Evolutionary conservation across 2,329 filamentous ascomycete genomes (phyloP).

Genomic region (Paramyrothecium roridum): DNA sequence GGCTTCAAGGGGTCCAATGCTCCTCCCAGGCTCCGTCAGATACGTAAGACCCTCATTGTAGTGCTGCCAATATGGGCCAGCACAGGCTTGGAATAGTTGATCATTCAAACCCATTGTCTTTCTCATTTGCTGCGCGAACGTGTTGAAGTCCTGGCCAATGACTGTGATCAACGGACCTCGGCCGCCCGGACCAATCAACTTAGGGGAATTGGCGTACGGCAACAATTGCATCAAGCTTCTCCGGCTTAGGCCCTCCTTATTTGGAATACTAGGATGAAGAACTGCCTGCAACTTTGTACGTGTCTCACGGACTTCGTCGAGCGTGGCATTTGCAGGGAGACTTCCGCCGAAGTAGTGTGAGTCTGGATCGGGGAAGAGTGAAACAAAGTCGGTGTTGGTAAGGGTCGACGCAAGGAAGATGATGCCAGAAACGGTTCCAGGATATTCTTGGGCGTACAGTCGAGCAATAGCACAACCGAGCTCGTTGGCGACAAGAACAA

Average conservation of each 20-base stretch:
- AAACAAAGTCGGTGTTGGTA: slow-evolving; percentile 53
- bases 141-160: slow-evolving; percentile 17
- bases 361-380: slow-evolving; percentile 54
- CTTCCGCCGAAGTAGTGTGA: slow-evolving; percentile 36
- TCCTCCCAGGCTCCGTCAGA: slow-evolving; percentile 36
- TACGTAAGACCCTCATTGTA: slow-evolving; percentile 50
- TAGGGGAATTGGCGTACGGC: slow-evolving; percentile 9
- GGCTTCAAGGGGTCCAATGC: slow-evolving; percentile 21
- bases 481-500: slow-evolving; percentile 15
- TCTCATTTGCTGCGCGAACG: slow-evolving; percentile 9
- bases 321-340: slow-evolving; percentile 9
- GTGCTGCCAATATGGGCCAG: slow-evolving; percentile 49
- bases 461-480: slow-evolving; percentile 36
- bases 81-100: slow-evolving; percentile 41
- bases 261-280: slow-evolving; percentile 16
- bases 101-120: slow-evolving; percentile 4
- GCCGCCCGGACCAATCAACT: not conserved
- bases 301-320: slow-evolving; percentile 5
- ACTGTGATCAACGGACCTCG: slow-evolving; percentile 13
- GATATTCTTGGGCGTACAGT: slow-evolving; percentile 45
- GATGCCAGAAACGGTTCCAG: slow-evolving; percentile 39
- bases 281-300: slow-evolving; percentile 7
- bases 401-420: slow-evolving; percentile 56
- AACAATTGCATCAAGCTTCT: slow-evolving; percentile 14
- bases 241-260: slow-evolving; percentile 13